Base-by-base conservation (phyloP, 2,329 filamentous ascomycete genomes). In the Fusarium euwallaceae region DNA sequence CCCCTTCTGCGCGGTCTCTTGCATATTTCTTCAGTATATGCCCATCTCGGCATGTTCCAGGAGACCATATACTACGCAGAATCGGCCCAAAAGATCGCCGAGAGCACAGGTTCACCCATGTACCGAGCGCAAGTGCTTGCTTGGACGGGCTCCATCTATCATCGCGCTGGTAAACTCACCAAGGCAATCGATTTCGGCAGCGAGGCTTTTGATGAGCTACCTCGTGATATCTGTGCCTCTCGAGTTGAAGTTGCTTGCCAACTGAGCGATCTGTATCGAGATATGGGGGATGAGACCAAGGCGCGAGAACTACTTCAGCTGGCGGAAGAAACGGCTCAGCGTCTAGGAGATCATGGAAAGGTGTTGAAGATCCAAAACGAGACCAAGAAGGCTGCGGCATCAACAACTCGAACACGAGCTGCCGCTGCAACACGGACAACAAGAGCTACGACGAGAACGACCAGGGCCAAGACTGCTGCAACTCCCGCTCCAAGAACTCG, bases 61-160 rank as follows among this genome's bases (percentile, higher is more conserved):
- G 96, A 98, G 81, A 96, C 96, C 2, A 85, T 96, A 1, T 97
- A 95, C 80, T 97, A 97, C 76, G 92, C 93, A 2, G 93, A 98
- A 76, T 93, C 97, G 77, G 95, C 95, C 0, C 87, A 93, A 64
- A 94, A 93, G 78, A 89, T 97, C 69, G 94, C 94, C 24, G 87
- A 88, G 68, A 90, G 89, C n/a, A 89, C 93, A 10, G 86, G 89
- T 58, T 92, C 93, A 0, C 86, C 89, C 39, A 87, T 92, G 14
- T 89, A 89, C 76, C 82, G 86, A 48, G 87, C 89, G 0, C 87
- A 90, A 71, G 87, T 88, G 9, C 85, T 87, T 4, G 85, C 87
- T 6, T 89, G 89, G 86, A 84, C 88, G 16, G 89, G 88, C 2
- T 87, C 85, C 2, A 82, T 91, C n/a, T 88, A 86, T 69, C 82